Percentiles rank a stretch among this genome's conserved stretches.
Evolutionary conservation across 805 yeast species (phyloP).

Genomic region (Zygotorulaspora chibaensis): DNA sequence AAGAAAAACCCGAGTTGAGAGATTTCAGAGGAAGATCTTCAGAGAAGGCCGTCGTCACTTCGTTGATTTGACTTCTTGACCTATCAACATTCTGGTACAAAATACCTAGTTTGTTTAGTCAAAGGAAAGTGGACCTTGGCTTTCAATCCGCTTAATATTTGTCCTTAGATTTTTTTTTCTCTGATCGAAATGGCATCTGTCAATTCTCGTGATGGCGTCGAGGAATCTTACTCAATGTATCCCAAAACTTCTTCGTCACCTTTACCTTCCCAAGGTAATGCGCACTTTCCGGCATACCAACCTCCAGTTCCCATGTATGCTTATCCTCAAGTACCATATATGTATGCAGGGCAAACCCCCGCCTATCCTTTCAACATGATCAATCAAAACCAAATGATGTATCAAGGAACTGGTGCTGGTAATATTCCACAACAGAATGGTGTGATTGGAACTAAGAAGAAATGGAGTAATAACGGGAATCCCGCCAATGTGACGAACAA

Average conservation of each 20-base stretch:
- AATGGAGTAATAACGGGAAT: slow-evolving; percentile 18
- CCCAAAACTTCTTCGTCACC: slow-evolving; percentile 34
- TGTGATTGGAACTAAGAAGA: slow-evolving; percentile 22
- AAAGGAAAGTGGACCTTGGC: not conserved
- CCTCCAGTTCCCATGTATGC: slow-evolving; percentile 30
- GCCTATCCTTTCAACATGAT: slow-evolving; percentile 29
- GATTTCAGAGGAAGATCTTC: not conserved
- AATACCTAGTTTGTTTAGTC: not conserved
- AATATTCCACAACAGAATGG: slow-evolving; percentile 12
- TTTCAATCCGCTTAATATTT: not conserved
- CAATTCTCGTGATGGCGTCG: slow-evolving; percentile 18
- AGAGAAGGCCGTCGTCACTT: not conserved
- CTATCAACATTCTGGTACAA: not conserved
- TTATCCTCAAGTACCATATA: slow-evolving; percentile 28
- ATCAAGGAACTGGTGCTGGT: slow-evolving; percentile 16
- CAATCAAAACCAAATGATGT: slow-evolving; percentile 29
- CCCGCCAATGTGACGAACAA: slow-evolving; percentile 8
- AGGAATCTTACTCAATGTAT: slow-evolving; percentile 36
- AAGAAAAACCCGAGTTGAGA: not conserved
- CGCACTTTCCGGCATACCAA: slow-evolving; percentile 30
- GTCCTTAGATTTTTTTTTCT: not conserved
- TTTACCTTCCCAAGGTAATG: slow-evolving; percentile 28
- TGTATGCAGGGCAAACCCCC: slow-evolving; percentile 28
- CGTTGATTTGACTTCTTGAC: slow-evolving; percentile 1
- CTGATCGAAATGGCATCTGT: slow-evolving; percentile 12